Base-by-base conservation (phyloP, 768 basidiomycete species). In the Panellus pusillus region DNA sequence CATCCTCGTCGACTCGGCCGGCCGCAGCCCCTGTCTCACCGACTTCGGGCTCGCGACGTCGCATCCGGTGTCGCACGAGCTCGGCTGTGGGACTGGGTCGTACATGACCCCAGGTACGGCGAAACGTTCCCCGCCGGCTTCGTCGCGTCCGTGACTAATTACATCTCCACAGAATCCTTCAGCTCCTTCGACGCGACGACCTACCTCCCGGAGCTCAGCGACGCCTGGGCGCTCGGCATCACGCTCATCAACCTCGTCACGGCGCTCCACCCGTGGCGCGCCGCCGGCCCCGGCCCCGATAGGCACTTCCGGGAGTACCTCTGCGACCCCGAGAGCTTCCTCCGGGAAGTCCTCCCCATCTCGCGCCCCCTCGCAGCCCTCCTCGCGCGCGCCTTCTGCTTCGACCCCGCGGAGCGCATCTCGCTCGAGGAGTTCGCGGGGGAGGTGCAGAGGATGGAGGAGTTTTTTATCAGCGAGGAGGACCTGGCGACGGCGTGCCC, bases 221-320 rank as follows among this genome's bases (percentile, higher is more conserved):
- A 73, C 46, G 46, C 69, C 50, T 74, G 73, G 73, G 59, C 72
- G 9, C 67, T 75, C 19, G 69, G 68, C 42, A 71, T 85, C 60
- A 77, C 83, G 56, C 75, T 85, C 53, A 71, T 79, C 67, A 83
- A 83, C 66, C 70, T 83, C 41, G 70, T 78, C 40, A 75, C 76
- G 51, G 76, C 75, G 2, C 74, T 77, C 43, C 78, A 77, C 56
- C 81, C 80, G 17, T 84, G 83, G 83, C 67, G 69, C 42, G 66
- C 70, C 52, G 80, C 82, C 6, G 18, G 49, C 20, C 0, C 32
- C 42, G 4, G 31, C 32, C 32, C 14, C 31, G 53, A 61, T 49
- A 1, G 5, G 9, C 45, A 43, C 9, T 63, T 43, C 38, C 31
- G 19, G 28, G n/a, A 41, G 1, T 61, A 50, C 43, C 27, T 43